phyloP scores from a whole-genome alignment of 2,329 filamentous ascomycete genomes.

The Aspergillus sp. region DNA sequence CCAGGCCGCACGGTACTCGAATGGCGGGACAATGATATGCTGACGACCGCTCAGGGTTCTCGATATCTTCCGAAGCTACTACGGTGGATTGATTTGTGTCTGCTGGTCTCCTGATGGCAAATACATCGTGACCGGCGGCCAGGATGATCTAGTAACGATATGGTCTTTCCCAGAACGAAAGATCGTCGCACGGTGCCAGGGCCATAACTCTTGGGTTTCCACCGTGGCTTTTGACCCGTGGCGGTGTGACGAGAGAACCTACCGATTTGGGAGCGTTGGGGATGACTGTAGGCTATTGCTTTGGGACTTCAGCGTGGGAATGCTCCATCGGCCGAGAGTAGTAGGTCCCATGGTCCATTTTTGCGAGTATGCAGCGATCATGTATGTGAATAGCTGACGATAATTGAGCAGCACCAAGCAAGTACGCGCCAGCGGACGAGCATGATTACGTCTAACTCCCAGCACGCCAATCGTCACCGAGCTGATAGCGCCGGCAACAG shows the following conservation, averaged over 20 bases:
- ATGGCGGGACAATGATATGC: background rate
- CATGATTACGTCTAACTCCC: slow-evolving; percentile 24
- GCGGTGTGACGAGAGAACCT: slow-evolving; percentile 93
- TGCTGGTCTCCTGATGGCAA: slow-evolving; percentile 98
- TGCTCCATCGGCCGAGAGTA: slow-evolving; percentile 87
- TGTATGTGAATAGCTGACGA: slow-evolving; percentile 7
- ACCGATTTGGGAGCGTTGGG: slow-evolving; percentile 92
- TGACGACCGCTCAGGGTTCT: slow-evolving; percentile 58
- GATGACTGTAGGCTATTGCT: slow-evolving; percentile 87
- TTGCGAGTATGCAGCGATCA: background rate
- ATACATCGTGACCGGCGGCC: slow-evolving; percentile 90
- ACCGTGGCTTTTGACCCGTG: slow-evolving; percentile 93
- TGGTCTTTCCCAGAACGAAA: slow-evolving; percentile 84
- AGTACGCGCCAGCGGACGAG: slow-evolving; percentile 40
- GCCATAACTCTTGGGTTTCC: slow-evolving; percentile 94
- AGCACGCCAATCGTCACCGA: slow-evolving; percentile 55
- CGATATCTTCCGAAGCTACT: slow-evolving; percentile 86
- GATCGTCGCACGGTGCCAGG: slow-evolving; percentile 87
- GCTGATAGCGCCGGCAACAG: slow-evolving; percentile 60
- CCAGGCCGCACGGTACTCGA: background rate
- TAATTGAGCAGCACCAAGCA: slow-evolving; percentile 28
- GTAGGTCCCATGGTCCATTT: slow-evolving; percentile 46
- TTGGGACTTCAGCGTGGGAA: slow-evolving; percentile 97
- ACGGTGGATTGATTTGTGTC: slow-evolving; percentile 86
- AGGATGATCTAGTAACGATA: slow-evolving; percentile 94